Conservation (phyloP, 1,284 basidiomycete genomes). For the Tremellales sp. region DNA sequence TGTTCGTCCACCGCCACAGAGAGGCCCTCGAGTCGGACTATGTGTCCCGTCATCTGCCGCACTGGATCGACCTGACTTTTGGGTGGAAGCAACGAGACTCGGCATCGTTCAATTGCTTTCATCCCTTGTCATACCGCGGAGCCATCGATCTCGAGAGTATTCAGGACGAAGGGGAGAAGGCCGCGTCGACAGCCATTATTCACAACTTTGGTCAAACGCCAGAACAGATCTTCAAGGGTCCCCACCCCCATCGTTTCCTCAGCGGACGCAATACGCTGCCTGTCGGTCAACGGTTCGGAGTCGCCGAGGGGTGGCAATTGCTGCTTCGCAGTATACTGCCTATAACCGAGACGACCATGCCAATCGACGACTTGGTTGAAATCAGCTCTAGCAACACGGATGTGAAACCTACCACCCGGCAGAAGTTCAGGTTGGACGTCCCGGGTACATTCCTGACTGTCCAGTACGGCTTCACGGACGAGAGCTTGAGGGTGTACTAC, state of each 20-base stretch:
- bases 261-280: constrained; percentile 68
- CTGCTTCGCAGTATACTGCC: constrained; percentile 44
- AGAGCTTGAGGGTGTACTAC: constrained; percentile 35
- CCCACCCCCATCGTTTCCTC: constrained; percentile 72
- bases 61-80: constrained; percentile 86
- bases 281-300: constrained; percentile 64
- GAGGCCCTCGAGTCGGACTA: constrained; percentile 83
- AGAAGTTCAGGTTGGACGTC: constrained; percentile 24
- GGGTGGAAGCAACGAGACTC: constrained; percentile 80
- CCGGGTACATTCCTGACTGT: constrained; percentile 25
- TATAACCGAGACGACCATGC: constrained; percentile 51
- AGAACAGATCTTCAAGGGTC: constrained; percentile 73
- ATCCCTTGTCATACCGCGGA: constrained; percentile 91
- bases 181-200: constrained; percentile 90
- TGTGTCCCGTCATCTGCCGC: constrained; percentile 78
- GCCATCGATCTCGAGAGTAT: constrained; percentile 84
- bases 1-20: constrained; percentile 80
- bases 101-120: constrained; percentile 78
- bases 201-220: constrained; percentile 94
- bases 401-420: constrained; percentile 23
- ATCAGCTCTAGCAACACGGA: constrained; percentile 15
- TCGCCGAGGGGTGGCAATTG: constrained; percentile 60
- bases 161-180: constrained; percentile 77
- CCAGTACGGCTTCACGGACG: constrained; percentile 46
- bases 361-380: constrained; percentile 56